These are phyloP conservation scores for Naegleria fowleri DNA, from an alignment of 208 protist species.

Conservation along the genomic window DNA sequence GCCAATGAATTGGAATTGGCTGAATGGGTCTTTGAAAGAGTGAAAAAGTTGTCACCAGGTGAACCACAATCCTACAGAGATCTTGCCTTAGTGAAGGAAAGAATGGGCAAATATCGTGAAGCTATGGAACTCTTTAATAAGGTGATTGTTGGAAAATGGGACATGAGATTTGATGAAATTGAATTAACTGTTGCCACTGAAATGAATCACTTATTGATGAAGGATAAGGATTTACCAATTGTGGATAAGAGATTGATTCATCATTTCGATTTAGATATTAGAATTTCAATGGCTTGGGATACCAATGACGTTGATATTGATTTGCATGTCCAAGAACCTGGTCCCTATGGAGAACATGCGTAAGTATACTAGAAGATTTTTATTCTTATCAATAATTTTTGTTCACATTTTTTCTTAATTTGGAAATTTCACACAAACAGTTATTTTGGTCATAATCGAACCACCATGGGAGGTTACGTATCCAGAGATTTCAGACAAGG, in stretches of 20 bases:
- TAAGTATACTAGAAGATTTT: no score
- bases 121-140: constrained; percentile 1
- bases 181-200: constrained; percentile 13
- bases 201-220: not conserved
- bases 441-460: not conserved
- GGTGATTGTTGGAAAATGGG: not conserved
- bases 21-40: constrained; percentile 11
- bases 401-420: no score
- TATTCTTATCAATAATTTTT: no score
- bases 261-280: not conserved
- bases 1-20: not conserved
- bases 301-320: constrained; percentile 4
- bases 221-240: not conserved
- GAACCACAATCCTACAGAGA: constrained; percentile 21
- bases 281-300: constrained; percentile 27
- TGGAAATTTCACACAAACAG: no score
- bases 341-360: not conserved
- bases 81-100: constrained; percentile 14
- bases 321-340: not conserved
- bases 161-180: constrained; percentile 21
- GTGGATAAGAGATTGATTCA: not conserved
- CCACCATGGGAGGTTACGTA: not conserved
- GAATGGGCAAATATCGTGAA: not conserved
- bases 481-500: constrained; percentile 12
- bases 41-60: not conserved